Evolutionary conservation across 1,284 basidiomycete species (phyloP), one percentile per base, ranked within the genome.

Genomic region (Fomitopsis betulina): DNA sequence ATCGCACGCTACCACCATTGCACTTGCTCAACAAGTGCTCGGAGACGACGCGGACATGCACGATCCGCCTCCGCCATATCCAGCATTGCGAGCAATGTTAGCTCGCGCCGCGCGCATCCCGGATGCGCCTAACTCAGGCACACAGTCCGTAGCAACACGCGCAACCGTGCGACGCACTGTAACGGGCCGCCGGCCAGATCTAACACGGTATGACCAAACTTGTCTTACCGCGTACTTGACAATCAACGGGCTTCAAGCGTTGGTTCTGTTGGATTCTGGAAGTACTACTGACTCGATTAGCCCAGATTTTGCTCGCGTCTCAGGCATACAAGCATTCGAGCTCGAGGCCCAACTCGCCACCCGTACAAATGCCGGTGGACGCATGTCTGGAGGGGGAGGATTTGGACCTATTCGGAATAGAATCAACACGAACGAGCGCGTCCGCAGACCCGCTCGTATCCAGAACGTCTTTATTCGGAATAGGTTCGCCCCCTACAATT

Each of bases 251-350:
- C 9, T 64, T 0, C 19, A 59, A 17, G 66, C 63, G 0, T 63
- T 60, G 2, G 54, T 62, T 0, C 57, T 70, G 27, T 63, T 70
- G 32, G 65, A 70, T 53, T 62, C 61, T 13, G 67, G 68, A 0
- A 66, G 67, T 33, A 69, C 65, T 35, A 35, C 8, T 5, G 35
- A 35, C 8, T 35, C 35, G 2, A 35, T 35, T 35, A 35, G 8
- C 8, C 35, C 35, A 3, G 13, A 15, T 39, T 65, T 33, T 23
- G 60, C 53, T 8, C 59, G 58, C 23, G 23, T 6, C 1, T 58
- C 53, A 1, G 35, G 38, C n/a, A 17, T 62, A 7, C 15, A 67
- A n/a, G 35, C 35, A 3, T 35, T 15, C 13, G 35, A 35, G 13
- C 35, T 77, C n/a, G n/a, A n/a, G n/a, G n/a, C n/a, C n/a, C n/a